phyloP scores from a whole-genome alignment of 352 stramenopile genomes.

The Phytophthora tubulina region DNA sequence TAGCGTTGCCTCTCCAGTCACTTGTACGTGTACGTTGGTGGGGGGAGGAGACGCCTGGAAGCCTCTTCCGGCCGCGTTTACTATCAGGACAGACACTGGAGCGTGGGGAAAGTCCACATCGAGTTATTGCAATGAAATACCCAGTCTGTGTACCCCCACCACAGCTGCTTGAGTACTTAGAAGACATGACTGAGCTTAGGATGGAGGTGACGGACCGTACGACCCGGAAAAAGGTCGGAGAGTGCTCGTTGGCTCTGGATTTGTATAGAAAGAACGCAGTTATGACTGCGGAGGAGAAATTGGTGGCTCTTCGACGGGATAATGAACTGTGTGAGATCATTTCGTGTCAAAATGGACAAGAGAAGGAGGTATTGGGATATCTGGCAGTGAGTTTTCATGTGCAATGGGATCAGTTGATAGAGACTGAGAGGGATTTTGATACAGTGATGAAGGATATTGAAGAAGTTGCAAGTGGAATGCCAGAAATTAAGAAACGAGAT shows the following conservation, averaged over 20 bases:
- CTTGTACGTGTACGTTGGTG: conserved; percentile 72
- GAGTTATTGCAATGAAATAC: conserved; percentile 58
- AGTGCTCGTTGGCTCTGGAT: conserved; percentile 39
- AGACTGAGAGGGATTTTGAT: not conserved
- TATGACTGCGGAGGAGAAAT: conserved; percentile 33
- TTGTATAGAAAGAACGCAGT: conserved; percentile 5
- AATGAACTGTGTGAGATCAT: conserved; percentile 57
- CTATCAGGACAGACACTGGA: conserved; percentile 8
- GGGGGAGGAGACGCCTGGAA: conserved; percentile 55
- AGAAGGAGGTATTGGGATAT: conserved; percentile 38
- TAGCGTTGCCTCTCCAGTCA: conserved; percentile 38
- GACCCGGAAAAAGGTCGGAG: conserved; percentile 50
- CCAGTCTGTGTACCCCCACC: conserved; percentile 44
- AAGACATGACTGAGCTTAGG: conserved; percentile 62
- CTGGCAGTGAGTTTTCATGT: conserved; percentile 43
- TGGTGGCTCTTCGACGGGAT: conserved; percentile 39
- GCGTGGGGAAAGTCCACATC: conserved; percentile 15
- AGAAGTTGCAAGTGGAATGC: not conserved
- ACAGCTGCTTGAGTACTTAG: conserved; percentile 63
- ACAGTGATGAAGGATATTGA: not conserved
- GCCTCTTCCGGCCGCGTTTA: conserved; percentile 57
- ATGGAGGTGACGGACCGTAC: conserved; percentile 73
- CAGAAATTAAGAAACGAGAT: not conserved
- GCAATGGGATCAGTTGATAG: conserved; percentile 19
- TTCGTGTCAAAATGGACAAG: not conserved